Percentiles rank a stretch among this genome's conserved stretches.
Conservation (phyloP, 2,329 filamentous ascomycete genomes). For the Colletotrichum lini region DNA sequence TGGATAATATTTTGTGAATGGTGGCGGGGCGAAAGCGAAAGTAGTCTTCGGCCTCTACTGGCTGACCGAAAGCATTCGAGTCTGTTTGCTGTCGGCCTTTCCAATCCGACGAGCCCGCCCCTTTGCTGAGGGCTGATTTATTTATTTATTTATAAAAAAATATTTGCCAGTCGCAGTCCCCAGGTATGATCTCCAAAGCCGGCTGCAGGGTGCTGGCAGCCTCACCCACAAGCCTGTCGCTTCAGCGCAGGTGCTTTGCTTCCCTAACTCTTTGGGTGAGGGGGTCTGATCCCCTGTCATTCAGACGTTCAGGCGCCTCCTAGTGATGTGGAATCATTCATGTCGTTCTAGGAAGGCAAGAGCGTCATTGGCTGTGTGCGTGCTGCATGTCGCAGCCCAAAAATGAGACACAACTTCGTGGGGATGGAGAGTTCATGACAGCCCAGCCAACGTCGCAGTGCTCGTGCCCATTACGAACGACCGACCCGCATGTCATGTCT, state of each 20-base stretch:
- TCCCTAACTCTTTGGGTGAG: constrained; percentile 18
- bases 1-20: neutral
- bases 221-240: constrained; percentile 12
- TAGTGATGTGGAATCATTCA: constrained; percentile 36
- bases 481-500: neutral
- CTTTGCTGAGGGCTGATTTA: neutral
- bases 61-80: constrained; percentile 8
- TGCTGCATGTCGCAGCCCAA: constrained; percentile 39
- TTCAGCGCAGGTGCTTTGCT: constrained; percentile 23
- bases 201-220: constrained; percentile 11
- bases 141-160: no score
- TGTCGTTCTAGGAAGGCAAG: constrained; percentile 18
- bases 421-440: constrained; percentile 16
- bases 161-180: neutral
- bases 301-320: constrained; percentile 1
- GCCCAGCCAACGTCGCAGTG: constrained; percentile 13
- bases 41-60: neutral
- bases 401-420: constrained; percentile 27
- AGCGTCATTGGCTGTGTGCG: constrained; percentile 22
- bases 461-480: constrained; percentile 1
- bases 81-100: constrained; percentile 7
- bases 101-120: constrained; percentile 3
- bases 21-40: constrained; percentile 6
- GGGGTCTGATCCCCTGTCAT: constrained; percentile 28
- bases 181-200: constrained; percentile 3